Evolutionary conservation across 768 basidiomycete species (phyloP).

Genomic region (Tulasnella sp.): DNA sequence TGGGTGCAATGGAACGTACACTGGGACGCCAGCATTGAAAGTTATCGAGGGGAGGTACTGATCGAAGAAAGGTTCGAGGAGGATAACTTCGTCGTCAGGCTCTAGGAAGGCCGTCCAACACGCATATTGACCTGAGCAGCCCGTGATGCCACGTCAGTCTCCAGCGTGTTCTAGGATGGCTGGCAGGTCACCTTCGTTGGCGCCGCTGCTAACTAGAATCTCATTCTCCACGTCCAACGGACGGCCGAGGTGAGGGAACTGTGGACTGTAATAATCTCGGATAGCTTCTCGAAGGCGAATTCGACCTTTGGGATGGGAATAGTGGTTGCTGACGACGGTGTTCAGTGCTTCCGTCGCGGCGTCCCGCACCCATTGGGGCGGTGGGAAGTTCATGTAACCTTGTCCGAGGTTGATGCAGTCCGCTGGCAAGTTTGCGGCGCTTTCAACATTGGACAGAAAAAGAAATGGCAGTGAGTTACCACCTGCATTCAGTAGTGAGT

Average conservation of each 20-base stretch:
- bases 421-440: constrained; percentile 76
- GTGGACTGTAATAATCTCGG: constrained; percentile 50
- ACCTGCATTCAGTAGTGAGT: constrained; percentile 10
- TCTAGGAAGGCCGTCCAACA: constrained; percentile 89
- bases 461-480: background rate
- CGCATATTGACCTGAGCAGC: constrained; percentile 72
- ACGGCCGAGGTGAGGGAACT: constrained; percentile 39
- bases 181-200: constrained; percentile 74
- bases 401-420: constrained; percentile 96
- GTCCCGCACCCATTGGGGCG: constrained; percentile 68
- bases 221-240: constrained; percentile 76
- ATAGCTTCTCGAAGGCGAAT: constrained; percentile 76
- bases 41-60: constrained; percentile 89
- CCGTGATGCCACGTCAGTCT: background rate
- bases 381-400: constrained; percentile 89
- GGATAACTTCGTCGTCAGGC: constrained; percentile 91
- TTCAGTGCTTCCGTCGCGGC: constrained; percentile 64
- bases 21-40: constrained; percentile 88
- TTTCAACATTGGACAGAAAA: constrained; percentile 30
- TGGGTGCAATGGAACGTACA: constrained; percentile 93
- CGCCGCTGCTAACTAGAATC: constrained; percentile 91
- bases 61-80: constrained; percentile 98
- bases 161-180: background rate
- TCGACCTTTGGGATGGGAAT: constrained; percentile 85
- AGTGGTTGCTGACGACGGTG: constrained; percentile 64